Evolutionary conservation across 352 stramenopile species (phyloP).

Genomic region (Phytophthora tubulina): DNA sequence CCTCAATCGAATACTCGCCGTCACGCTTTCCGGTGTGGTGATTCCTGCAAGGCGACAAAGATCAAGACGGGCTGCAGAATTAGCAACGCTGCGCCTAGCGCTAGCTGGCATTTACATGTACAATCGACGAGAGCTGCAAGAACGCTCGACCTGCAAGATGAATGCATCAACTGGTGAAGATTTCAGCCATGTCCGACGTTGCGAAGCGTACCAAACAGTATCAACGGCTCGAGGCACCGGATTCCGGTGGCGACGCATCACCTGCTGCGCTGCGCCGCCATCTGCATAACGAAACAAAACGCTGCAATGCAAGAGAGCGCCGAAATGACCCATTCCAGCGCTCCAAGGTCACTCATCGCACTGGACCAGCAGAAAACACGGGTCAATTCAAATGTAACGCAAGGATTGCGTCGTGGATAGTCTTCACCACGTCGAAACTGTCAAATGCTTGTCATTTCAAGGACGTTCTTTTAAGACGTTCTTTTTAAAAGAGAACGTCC

Average conservation of each 20-base stretch:
- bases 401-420: conserved; percentile 11
- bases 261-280: background rate
- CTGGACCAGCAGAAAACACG: background rate
- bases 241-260: background rate
- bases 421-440: conserved; percentile 12
- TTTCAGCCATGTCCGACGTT: conserved; percentile 29
- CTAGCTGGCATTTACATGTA: background rate
- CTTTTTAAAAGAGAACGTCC: background rate
- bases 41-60: background rate
- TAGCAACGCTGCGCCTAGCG: background rate
- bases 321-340: background rate
- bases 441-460: conserved; percentile 1
- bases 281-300: background rate
- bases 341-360: background rate
- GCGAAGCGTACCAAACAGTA: background rate
- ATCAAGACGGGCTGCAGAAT: background rate
- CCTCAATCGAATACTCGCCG: conserved; percentile 24
- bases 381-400: conserved; percentile 27
- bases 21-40: conserved; percentile 18
- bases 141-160: background rate
- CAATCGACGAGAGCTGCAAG: background rate
- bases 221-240: background rate
- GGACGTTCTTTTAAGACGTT: background rate
- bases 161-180: conserved; percentile 12
- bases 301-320: background rate